Base-by-base conservation (phyloP, 495 filamentous ascomycete genomes). In the Aspergillus cristatus region DNA sequence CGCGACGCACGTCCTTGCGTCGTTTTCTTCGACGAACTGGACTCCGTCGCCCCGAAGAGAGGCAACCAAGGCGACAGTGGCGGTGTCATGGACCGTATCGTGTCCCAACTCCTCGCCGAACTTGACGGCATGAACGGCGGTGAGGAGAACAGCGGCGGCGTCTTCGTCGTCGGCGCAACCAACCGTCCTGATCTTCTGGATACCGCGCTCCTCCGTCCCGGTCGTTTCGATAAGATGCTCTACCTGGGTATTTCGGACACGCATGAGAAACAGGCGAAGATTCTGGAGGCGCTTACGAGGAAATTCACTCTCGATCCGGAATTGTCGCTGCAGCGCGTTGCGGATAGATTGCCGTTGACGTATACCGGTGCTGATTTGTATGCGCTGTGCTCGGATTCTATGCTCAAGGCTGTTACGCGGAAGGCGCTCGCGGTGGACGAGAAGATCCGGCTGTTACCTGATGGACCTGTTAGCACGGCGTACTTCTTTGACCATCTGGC, bases 1-100 rank as follows among this genome's bases (percentile, higher is more conserved):
- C 71, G 93, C 7, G 91, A 97, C 62, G 91, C 91, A 7, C 69
- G 90, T n/a, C 91, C 91, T 1, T 98, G 91, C 47, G 90, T 97
- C 30, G 91, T 98, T 16, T 98, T 98, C 72, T 98, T 98, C 48
- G 91, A 99, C 47, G 91, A 99, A 61, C 57, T 99, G 48, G 91
- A 99, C 51, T 94, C 87, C 1, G 93, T 99, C 7, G 91, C 91
- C 12, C 91, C 91, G 1, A 99, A 99, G 68, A 70, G 91, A 51
- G 91, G 91, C 14, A 97, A 99, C 51, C 91, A 98, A 57, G 91
- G 91, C 31, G 91, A 99, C 57, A 94, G 86, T 39, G 93, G 93
- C 32, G 91, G 91, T 58, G 91, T 99, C 24, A 99, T 97, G 93
- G 91, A 99, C 60, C 81, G 91, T 43, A 97, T 99, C 46, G 91